Conservation (phyloP, 495 filamentous ascomycete genomes). For the Penicillium canescens region DNA sequence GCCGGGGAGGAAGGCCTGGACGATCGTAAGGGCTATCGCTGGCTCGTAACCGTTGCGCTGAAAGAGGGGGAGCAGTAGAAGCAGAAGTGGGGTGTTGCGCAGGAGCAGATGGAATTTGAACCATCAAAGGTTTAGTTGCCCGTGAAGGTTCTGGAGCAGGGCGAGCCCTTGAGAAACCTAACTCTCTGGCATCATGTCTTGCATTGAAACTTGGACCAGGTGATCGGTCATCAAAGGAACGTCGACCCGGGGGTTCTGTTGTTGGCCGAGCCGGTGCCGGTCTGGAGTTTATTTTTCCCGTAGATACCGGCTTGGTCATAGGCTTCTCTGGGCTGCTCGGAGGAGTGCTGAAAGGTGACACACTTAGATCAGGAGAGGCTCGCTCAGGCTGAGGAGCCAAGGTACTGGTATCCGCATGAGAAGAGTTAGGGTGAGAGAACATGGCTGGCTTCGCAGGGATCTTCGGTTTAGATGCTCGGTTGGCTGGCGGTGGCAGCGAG, state of each 20-base stretch:
- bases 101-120: slow-evolving; percentile 35
- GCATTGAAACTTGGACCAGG: slow-evolving; percentile 8
- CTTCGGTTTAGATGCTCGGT: slow-evolving; percentile 81
- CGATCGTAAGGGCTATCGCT: slow-evolving; percentile 50
- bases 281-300: slow-evolving; percentile 10
- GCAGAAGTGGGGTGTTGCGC: slow-evolving; percentile 18
- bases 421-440: slow-evolving; percentile 24
- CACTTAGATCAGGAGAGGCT: slow-evolving; percentile 46
- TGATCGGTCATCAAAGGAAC: slow-evolving; percentile 31
- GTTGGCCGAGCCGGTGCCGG: slow-evolving; percentile 23
- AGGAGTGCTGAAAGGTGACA: slow-evolving; percentile 90
- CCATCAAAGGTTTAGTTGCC: slow-evolving; percentile 33
- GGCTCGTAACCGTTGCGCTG: slow-evolving; percentile 20
- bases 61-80: slow-evolving; percentile 27
- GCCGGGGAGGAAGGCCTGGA: slow-evolving; percentile 62
- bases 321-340: slow-evolving; percentile 72
- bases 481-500: slow-evolving; percentile 68
- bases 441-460: slow-evolving; percentile 52
- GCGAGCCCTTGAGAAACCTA: slow-evolving; percentile 28
- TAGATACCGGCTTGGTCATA: slow-evolving; percentile 19
- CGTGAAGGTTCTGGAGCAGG: slow-evolving; percentile 29
- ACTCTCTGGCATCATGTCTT: slow-evolving; percentile 28
- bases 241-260: slow-evolving; percentile 23
- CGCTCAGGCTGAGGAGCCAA: slow-evolving; percentile 39
- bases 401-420: slow-evolving; percentile 15